Percentiles rank a stretch among this genome's conserved stretches.
These are phyloP conservation scores for Amanita muscaria DNA, from an alignment of 768 basidiomycete species.

Conservation along the genomic window DNA sequence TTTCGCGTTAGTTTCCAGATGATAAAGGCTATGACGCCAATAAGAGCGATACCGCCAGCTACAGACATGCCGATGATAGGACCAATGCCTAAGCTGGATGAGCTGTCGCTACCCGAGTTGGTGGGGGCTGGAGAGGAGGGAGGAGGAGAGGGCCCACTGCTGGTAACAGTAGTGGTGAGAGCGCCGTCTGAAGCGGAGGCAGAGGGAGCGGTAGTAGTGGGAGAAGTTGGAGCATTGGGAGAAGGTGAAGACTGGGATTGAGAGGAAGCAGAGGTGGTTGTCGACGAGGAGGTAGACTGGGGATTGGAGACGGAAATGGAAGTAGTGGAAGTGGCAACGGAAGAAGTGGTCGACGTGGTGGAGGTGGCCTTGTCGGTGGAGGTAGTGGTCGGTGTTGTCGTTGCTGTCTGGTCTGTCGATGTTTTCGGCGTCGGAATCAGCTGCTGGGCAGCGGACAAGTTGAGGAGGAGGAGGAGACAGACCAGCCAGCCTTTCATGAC, in stretches of 20 bases:
- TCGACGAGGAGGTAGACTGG: constrained; percentile 8
- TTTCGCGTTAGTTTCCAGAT: constrained; percentile 85
- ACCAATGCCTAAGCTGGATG: constrained; percentile 48
- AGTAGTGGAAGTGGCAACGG: constrained; percentile 12
- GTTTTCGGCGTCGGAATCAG: too few species aligned
- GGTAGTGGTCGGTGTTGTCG: constrained; percentile 11
- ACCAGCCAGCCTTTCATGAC: too few species aligned
- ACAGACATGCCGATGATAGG: constrained; percentile 78
- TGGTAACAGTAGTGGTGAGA: constrained; percentile 19
- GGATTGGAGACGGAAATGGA: too few species aligned
- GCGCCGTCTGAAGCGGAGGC: constrained; percentile 14
- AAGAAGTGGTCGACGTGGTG: too few species aligned
- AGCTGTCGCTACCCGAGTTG: constrained; percentile 19
- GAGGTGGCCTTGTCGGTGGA: constrained; percentile 10
- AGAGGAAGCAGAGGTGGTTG: constrained; percentile 12
- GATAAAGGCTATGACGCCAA: constrained; percentile 67
- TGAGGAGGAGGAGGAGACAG: too few species aligned
- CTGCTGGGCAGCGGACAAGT: too few species aligned
- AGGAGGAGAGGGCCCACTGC: constrained; percentile 11
- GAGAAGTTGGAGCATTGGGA: constrained; percentile 4
- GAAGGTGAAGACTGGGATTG: constrained; percentile 1
- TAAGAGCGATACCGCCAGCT: constrained; percentile 66
- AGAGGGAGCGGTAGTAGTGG: constrained; percentile 4
- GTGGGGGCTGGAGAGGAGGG: constrained; percentile 17
- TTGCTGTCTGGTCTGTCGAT: too few species aligned